Evolutionary conservation across 2,329 filamentous ascomycete species (phyloP).

Genomic region (Arthrobotrys sinensis): DNA sequence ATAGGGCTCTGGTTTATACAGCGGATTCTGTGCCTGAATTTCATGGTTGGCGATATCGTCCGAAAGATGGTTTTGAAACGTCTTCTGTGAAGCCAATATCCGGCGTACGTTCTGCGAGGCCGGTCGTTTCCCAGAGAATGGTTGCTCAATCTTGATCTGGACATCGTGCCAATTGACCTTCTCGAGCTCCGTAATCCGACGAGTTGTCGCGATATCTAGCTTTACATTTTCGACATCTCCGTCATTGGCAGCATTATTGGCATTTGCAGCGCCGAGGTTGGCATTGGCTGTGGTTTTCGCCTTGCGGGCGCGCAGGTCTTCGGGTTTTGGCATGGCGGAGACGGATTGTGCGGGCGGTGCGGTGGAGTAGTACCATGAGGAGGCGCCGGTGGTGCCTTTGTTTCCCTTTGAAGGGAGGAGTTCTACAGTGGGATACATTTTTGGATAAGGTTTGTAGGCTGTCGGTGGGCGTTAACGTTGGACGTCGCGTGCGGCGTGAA

Average conservation of each 20-base stretch:
- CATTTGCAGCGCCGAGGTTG: slow-evolving; percentile 11
- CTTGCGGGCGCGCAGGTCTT: slow-evolving; percentile 56
- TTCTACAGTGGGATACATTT: slow-evolving; percentile 50
- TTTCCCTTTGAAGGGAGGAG: slow-evolving; percentile 53
- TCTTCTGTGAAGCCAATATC: slow-evolving; percentile 85
- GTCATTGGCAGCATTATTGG: neutral
- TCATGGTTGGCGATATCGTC: slow-evolving; percentile 78
- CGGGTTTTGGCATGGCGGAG: slow-evolving; percentile 60
- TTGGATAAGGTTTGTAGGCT: neutral
- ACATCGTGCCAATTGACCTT: slow-evolving; percentile 82
- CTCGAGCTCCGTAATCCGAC: slow-evolving; percentile 86
- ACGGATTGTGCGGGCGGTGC: slow-evolving; percentile 60
- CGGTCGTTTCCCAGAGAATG: slow-evolving; percentile 60
- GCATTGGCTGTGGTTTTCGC: slow-evolving; percentile 40
- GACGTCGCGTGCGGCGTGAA: slow-evolving; percentile 12
- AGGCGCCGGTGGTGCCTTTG: slow-evolving; percentile 53
- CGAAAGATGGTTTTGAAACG: slow-evolving; percentile 85
- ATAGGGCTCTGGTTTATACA: slow-evolving; percentile 36
- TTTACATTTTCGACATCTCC: slow-evolving; percentile 19
- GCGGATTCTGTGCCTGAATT: slow-evolving; percentile 64
- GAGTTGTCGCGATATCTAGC: slow-evolving; percentile 47
- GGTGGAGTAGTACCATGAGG: slow-evolving; percentile 60
- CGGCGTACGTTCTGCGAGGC: slow-evolving; percentile 78
- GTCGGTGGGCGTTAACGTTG: neutral
- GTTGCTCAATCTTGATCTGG: slow-evolving; percentile 70